Evolutionary conservation across 495 filamentous ascomycete species (phyloP), one percentile per base, ranked within the genome.

Genomic region (Xylaria bambusicola): DNA sequence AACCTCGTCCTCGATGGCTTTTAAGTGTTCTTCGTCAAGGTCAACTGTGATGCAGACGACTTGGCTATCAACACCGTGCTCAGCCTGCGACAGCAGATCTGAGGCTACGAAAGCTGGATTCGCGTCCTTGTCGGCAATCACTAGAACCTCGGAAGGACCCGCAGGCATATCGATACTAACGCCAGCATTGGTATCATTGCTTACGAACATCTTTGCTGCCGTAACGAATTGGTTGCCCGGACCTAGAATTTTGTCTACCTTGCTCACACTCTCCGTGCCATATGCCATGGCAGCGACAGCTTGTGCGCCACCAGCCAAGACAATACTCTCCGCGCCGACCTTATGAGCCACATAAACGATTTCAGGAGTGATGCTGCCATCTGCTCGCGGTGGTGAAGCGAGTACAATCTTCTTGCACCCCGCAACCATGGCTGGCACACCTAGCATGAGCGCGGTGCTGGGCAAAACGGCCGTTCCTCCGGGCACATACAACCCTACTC

Each of bases 201-300:
- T 86, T 7, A 98, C 94, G 57, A 89, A 75, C 94, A 98, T 98
- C 84, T 98, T 98, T 49, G 90, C 94, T 0, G 95, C 94, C 0
- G 94, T 98, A 26, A 98, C 95, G 68, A 98, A 98, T 74, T 98
- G 94, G 75, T 98, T 98, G 38, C 94, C 94, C 2, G 94, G 94
- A 1, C 94, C 94, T 4, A 98, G 84, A 66, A 98, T 97, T 86
- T 98, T 98, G 81, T 98, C 94, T 17, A 98, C 95, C 77, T 98
- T 98, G 69, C 77, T 90, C 58, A 98, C 84, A 67, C 79, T 87
- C 68, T 90, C 85, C 8, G 91, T 95, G 24, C 91, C 91, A 65
- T 94, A 88, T 15, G 91, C 90, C 81, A 94, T 86, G 17, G 90
- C 89, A 18, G 91, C 88, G 21, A 98, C 87, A n/a, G 94, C 94